Conservation (phyloP, 2,329 filamentous ascomycete species). For the Aspergillus floridensis region DNA sequence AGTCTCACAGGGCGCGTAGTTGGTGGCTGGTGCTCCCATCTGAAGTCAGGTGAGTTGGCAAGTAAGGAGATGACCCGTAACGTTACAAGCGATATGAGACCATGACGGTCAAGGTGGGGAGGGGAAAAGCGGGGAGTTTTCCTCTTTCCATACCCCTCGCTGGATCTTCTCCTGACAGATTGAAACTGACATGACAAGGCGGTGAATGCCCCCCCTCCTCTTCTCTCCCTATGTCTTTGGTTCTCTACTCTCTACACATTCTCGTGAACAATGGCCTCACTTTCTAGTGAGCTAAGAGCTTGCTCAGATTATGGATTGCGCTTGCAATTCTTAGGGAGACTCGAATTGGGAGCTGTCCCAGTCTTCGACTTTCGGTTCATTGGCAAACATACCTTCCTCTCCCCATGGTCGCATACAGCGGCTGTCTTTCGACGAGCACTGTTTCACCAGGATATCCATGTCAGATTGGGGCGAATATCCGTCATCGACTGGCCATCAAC, state of each 20-base stretch:
- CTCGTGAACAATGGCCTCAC: no score
- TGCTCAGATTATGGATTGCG: no score
- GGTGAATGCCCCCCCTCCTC: background rate
- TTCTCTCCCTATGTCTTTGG: no score
- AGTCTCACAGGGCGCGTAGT: background rate
- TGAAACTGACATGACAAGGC: background rate
- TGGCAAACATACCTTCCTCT: background rate
- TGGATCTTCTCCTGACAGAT: background rate
- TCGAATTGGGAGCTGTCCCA: background rate
- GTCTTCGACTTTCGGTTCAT: background rate
- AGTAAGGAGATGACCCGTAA: background rate
- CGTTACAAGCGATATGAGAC: background rate
- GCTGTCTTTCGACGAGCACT: background rate
- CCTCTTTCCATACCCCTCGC: background rate
- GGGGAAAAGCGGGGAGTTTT: background rate
- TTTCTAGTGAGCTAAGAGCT: no score
- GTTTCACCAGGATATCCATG: background rate
- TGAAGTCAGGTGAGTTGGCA: background rate
- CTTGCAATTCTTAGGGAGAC: no score
- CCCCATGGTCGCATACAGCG: background rate
- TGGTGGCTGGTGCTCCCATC: background rate
- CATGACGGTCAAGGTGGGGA: background rate
- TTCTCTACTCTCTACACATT: no score
- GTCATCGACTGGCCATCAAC: background rate
- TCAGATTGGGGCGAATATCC: background rate